Percentiles rank a stretch among this genome's conserved stretches.
phyloP scores from a whole-genome alignment of 768 basidiomycete species.

The Mycena haematopus region DNA sequence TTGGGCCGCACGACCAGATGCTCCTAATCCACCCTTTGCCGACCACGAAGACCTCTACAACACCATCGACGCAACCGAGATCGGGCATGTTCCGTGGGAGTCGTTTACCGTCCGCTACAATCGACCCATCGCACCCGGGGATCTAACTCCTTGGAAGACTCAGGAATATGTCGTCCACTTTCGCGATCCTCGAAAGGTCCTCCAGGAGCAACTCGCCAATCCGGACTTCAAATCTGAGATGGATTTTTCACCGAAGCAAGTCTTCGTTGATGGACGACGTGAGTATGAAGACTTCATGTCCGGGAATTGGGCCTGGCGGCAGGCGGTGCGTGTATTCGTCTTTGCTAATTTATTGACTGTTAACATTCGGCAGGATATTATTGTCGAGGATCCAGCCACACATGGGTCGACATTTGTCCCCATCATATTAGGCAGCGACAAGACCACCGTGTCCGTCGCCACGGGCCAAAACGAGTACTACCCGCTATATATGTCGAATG shows the following conservation, averaged over 20 bases:
- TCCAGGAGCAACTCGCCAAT: conserved; percentile 31
- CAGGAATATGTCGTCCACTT: conserved; percentile 31
- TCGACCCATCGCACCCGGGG: conserved; percentile 13
- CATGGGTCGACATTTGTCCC: conserved; percentile 40
- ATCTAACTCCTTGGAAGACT: conserved; percentile 31
- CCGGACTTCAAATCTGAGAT: conserved; percentile 35
- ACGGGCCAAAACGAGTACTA: conserved; percentile 46
- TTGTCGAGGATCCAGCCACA: conserved; percentile 11
- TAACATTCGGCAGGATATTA: neutral
- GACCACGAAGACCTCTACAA: conserved; percentile 30
- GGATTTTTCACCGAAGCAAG: conserved; percentile 33
- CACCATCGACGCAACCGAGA: conserved; percentile 32
- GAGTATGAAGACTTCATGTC: conserved; percentile 32
- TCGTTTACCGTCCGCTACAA: conserved; percentile 25
- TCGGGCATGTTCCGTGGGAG: conserved; percentile 34
- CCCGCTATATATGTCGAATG: conserved; percentile 42
- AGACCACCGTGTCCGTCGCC: conserved; percentile 45
- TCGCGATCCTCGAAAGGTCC: conserved; percentile 28
- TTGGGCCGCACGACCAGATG: neutral
- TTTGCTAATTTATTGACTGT: neutral
- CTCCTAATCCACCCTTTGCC: conserved; percentile 27
- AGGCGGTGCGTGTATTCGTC: conserved; percentile 29
- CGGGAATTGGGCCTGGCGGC: conserved; percentile 32
- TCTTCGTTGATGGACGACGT: conserved; percentile 21
- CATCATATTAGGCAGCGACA: conserved; percentile 45